Evolutionary conservation across 148 eudicot genomes (phyloP), one percentile per base, ranked within the genome.

Genomic region (Cornus suecica): DNA sequence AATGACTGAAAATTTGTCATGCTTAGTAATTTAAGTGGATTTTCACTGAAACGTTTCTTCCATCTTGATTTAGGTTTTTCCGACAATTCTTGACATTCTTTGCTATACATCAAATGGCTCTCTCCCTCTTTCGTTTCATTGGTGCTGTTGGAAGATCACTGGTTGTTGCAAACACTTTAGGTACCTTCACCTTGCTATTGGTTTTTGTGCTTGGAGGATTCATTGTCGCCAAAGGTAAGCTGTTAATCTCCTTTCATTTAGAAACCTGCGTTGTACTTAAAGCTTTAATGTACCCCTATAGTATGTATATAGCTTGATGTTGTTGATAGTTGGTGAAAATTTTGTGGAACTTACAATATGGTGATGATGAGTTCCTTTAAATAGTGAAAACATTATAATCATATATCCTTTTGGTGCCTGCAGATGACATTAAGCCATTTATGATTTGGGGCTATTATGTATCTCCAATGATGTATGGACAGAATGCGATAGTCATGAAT

Each of bases 381-480:
- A 31, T 41, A 24, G 42, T 70, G 20, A 69, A 37, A 68, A 18
- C 18, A 25, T 18, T 30, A 31, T 18, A 68, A 69, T 26, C 37
- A 28, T 29, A 3, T n/a, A 14, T 76, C 26, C 37, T 20, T 66
- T 13, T 60, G 68, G 26, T 80, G 30, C 52, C 22, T 71, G 75
- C 75, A 91, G 96, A 74, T 88, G 96, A 91, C 75, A 84, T 86
- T 62, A 74, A 72, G 42, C 83, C 87, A 10, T 89, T 90, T 89
- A 86, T 91, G 84, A 83, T 79, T 73, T 91, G 93, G 96, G 96
- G 79, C 58, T 91, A 89, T 76, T 91, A 91, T 66, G 65, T 76
- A 65, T 89, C 96, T 75, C 96, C 96, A 28, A 87, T 91, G 93
- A 89, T 82, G 87, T 91, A 89, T 75, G 96, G 87, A 42, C 96